Percentiles rank a stretch among this genome's conserved stretches.
These are phyloP conservation scores for Colletotrichum plurivorum DNA, from an alignment of 2,329 filamentous ascomycete species.

Conservation along the genomic window DNA sequence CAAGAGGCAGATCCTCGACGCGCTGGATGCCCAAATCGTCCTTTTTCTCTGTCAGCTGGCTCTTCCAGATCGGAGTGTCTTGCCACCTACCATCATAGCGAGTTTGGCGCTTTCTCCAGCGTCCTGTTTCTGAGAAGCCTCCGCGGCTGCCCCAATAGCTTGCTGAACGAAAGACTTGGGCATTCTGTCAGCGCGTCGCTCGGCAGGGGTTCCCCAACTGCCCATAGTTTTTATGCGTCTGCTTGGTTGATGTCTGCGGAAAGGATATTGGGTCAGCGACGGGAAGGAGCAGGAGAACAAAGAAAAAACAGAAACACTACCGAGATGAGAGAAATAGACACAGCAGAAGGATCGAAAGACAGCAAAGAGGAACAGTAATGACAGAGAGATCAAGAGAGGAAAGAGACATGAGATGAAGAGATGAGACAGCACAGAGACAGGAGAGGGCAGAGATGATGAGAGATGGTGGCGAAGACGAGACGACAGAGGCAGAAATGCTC, in stretches of 20 bases:
- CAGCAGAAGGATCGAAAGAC: too few species aligned
- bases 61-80: background rate
- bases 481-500: too few species aligned
- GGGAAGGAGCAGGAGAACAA: too few species aligned
- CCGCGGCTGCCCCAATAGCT: background rate
- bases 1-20: slow-evolving; percentile 44
- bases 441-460: too few species aligned
- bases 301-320: too few species aligned
- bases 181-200: slow-evolving; percentile 27
- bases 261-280: too few species aligned
- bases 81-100: slow-evolving; percentile 30
- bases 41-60: slow-evolving; percentile 38
- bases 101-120: background rate
- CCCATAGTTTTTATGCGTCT: slow-evolving; percentile 10
- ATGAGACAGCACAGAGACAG: too few species aligned
- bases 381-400: too few species aligned
- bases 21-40: slow-evolving; percentile 48
- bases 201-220: slow-evolving; percentile 14
- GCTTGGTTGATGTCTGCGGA: background rate
- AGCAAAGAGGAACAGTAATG: too few species aligned
- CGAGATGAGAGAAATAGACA: too few species aligned
- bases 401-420: too few species aligned
- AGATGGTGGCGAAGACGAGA: too few species aligned
- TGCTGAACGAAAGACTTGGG: slow-evolving; percentile 16
- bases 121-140: background rate